Conservation (phyloP, 768 basidiomycete species). For the Lactifluus volemus region DNA sequence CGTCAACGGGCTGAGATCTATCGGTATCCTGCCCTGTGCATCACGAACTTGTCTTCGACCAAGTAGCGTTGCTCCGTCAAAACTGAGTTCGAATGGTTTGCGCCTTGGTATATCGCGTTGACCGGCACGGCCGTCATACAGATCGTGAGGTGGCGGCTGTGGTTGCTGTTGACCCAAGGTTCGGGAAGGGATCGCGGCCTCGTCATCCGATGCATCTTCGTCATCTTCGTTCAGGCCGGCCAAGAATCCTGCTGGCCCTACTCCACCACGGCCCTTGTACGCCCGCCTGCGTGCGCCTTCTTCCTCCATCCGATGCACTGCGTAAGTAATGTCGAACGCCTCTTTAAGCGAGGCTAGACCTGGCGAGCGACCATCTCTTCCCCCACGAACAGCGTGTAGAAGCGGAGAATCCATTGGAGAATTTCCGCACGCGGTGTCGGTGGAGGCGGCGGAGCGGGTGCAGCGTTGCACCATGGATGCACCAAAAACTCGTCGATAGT, state of each 20-base stretch:
- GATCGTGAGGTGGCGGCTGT: neutral
- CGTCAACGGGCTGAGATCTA: slow-evolving; percentile 31
- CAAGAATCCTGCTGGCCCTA: slow-evolving; percentile 67
- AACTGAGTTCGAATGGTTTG: slow-evolving; percentile 68
- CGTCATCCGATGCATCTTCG: slow-evolving; percentile 52
- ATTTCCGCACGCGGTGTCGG: slow-evolving; percentile 50
- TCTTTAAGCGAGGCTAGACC: slow-evolving; percentile 91
- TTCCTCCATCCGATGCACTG: slow-evolving; percentile 99
- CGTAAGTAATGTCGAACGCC: slow-evolving; percentile 97
- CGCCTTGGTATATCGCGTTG: slow-evolving; percentile 47
- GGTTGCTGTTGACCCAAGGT: slow-evolving; percentile 10
- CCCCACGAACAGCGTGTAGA: slow-evolving; percentile 68
- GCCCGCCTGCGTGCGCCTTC: slow-evolving; percentile 85
- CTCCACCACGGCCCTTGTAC: slow-evolving; percentile 70
- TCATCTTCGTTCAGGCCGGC: slow-evolving; percentile 90
- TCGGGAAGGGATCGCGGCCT: slow-evolving; percentile 34
- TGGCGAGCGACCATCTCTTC: slow-evolving; percentile 74
- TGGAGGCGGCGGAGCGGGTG: slow-evolving; percentile 51
- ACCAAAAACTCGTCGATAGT: slow-evolving; percentile 97
- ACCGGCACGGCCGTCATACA: slow-evolving; percentile 64
- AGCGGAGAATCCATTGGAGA: slow-evolving; percentile 80
- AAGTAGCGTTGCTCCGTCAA: slow-evolving; percentile 80
- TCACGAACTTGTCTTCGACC: slow-evolving; percentile 53
- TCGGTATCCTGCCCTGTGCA: slow-evolving; percentile 16
- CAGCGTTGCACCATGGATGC: slow-evolving; percentile 89